Evolutionary conservation across 768 basidiomycete genomes (phyloP).

Genomic region (Podaxis rugospora): DNA sequence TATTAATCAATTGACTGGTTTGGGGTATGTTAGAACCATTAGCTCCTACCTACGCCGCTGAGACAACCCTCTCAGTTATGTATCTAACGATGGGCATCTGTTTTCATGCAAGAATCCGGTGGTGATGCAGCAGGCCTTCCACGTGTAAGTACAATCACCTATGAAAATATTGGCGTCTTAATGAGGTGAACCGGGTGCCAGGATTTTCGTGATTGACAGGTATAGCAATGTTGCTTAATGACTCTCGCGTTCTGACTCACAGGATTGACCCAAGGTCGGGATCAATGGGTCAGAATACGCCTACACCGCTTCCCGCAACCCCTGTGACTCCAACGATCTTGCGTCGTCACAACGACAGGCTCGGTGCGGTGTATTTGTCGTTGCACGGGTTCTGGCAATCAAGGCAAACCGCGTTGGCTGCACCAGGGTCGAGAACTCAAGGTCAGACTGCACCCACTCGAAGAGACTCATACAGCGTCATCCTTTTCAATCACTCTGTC

Average conservation of each 20-base stretch:
- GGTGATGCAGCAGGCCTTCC: conserved; percentile 48
- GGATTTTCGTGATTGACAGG: conserved; percentile 47
- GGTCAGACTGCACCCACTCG: conserved; percentile 21
- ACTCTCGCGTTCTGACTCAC: background rate
- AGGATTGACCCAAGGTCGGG: conserved; percentile 33
- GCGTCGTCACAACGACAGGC: conserved; percentile 36
- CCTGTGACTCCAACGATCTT: conserved; percentile 17
- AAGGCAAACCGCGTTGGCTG: conserved; percentile 33
- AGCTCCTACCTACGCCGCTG: background rate
- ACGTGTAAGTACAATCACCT: conserved; percentile 41
- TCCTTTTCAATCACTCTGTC: conserved; percentile 35
- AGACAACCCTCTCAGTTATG: conserved; percentile 28
- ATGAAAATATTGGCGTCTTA: background rate
- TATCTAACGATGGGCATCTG: conserved; percentile 53
- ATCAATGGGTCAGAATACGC: conserved; percentile 44
- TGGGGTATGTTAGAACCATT: background rate
- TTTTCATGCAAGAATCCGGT: conserved; percentile 52
- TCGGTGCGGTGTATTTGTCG: conserved; percentile 57
- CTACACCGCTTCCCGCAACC: conserved; percentile 38
- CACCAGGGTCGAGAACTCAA: conserved; percentile 1
- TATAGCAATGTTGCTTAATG: conserved; percentile 13
- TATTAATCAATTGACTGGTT: conserved; percentile 12
- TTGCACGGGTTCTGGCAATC: conserved; percentile 54
- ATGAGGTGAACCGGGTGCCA: background rate
- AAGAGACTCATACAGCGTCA: conserved; percentile 52